These are phyloP conservation scores for Beta vulgaris DNA, from an alignment of 148 eudicot species.

Conservation along the genomic window DNA sequence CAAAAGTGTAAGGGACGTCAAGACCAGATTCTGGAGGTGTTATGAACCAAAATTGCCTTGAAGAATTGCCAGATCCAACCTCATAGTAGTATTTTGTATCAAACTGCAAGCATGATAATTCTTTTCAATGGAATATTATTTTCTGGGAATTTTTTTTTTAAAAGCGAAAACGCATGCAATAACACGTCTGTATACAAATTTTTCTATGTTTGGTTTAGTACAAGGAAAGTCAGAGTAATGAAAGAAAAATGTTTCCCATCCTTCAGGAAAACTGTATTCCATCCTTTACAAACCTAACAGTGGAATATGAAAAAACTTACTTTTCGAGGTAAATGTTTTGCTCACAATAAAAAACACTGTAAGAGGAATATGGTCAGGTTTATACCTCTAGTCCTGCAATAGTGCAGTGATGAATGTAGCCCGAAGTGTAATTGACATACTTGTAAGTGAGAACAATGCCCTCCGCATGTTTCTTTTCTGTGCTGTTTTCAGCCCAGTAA, in stretches of 20 bases:
- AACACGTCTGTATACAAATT: no score
- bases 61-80: constrained; percentile 53
- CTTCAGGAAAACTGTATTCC: no score
- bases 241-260: no score
- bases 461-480: constrained; percentile 30
- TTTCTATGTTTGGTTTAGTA: no score
- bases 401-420: constrained; percentile 78
- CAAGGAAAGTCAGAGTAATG: no score
- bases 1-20: constrained; percentile 83
- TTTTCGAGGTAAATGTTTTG: no score
- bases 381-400: constrained; percentile 60
- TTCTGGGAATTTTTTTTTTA: no score
- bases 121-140: no score
- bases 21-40: constrained; percentile 78
- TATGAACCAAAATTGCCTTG: constrained; percentile 67
- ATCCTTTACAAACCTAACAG: no score
- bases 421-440: constrained; percentile 70
- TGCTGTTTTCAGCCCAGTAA: constrained; percentile 58
- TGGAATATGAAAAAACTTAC: no score
- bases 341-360: no score
- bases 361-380: not conserved
- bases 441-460: constrained; percentile 56
- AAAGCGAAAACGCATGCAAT: no score
- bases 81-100: constrained; percentile 71
- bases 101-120: constrained; percentile 47